Base-by-base conservation (phyloP, 2,329 filamentous ascomycete species). In the Ceratocystis ficicola region DNA sequence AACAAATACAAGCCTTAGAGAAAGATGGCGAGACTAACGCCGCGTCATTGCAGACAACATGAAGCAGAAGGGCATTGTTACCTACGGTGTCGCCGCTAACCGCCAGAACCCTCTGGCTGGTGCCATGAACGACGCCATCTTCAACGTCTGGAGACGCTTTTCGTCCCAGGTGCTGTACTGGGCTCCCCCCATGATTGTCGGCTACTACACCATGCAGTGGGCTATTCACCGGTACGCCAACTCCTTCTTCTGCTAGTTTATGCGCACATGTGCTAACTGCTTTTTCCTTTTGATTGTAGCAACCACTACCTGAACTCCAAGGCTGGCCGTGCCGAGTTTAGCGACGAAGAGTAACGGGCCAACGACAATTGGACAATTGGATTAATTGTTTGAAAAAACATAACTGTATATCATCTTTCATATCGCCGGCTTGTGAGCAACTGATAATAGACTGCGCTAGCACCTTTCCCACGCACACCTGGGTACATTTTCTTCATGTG, bases 111-210 rank as follows among this genome's bases (percentile, higher is more conserved):
- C 91, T 69, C 82, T 95, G 71, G 90, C 90, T 70, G 90, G 89
- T 72, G 80, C 87, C 68, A 77, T 82, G 70, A 79, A 93, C 77
- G 88, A 87, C 71, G 93, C 92, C 73, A 79, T 97, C 80, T 97
- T 97, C 87, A 99, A 99, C 84, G 87, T 85, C 72, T 95, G 88
- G 83, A 87, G 94, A 77, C 86, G 94, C 73, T 89, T 88, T 78
- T 86, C 86, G 76, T 77, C 82, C 72, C 94, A 97, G 82, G 85
- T 95, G 71, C 85, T 97, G 72, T 99, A 92, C 83, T 86, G 92
- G 77, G 83, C 86, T 30, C 89, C 94, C 68, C 88, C 92, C 48
- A 79, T 96, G 71, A 72, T 94, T 70, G 76, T 81, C 71, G 91
- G 83, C 71, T 99, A 97, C 80, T 85, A 86, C 74, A 75, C 85